Evolutionary conservation across 768 basidiomycete genomes (phyloP).

Genomic region (Rhizopogon rudus): DNA sequence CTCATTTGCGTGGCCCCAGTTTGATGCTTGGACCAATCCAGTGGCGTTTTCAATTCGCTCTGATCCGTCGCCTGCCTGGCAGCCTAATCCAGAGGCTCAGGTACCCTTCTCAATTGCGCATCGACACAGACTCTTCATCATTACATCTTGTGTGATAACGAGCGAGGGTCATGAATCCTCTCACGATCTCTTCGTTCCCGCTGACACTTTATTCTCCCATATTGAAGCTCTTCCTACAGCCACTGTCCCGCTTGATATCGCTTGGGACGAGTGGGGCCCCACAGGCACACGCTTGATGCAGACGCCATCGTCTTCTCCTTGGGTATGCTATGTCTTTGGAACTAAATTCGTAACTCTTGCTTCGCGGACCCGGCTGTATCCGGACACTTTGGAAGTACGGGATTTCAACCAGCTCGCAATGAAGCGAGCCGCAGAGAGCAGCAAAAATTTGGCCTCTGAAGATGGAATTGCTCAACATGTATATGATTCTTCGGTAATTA

Average conservation of each 20-base stretch:
- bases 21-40: conserved; percentile 22
- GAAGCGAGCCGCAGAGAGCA: conserved; percentile 14
- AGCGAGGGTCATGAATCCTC: conserved; percentile 18
- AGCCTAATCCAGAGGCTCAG: conserved; percentile 24
- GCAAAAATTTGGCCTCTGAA: background rate
- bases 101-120: conserved; percentile 45
- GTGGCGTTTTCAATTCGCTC: conserved; percentile 42
- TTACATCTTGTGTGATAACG: conserved; percentile 37
- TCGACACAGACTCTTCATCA: conserved; percentile 40
- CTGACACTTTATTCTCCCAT: conserved; percentile 28
- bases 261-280: conserved; percentile 53
- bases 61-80: conserved; percentile 48
- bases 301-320: conserved; percentile 34
- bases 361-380: conserved; percentile 1
- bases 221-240: conserved; percentile 14
- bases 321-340: conserved; percentile 59
- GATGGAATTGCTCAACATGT: conserved; percentile 18
- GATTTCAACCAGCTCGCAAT: conserved; percentile 48
- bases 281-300: conserved; percentile 38
- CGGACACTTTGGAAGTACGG: conserved; percentile 33
- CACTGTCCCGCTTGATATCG: conserved; percentile 18
- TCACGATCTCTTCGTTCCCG: conserved; percentile 40
- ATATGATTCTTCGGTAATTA: conserved; percentile 21
- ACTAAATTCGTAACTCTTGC: conserved; percentile 34
- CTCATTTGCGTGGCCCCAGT: conserved; percentile 38